A percentile compares a stretch with the other conserved stretches of the same genome.
Conservation (phyloP, 2,329 filamentous ascomycete genomes). For the Aureobasidium sp. region DNA sequence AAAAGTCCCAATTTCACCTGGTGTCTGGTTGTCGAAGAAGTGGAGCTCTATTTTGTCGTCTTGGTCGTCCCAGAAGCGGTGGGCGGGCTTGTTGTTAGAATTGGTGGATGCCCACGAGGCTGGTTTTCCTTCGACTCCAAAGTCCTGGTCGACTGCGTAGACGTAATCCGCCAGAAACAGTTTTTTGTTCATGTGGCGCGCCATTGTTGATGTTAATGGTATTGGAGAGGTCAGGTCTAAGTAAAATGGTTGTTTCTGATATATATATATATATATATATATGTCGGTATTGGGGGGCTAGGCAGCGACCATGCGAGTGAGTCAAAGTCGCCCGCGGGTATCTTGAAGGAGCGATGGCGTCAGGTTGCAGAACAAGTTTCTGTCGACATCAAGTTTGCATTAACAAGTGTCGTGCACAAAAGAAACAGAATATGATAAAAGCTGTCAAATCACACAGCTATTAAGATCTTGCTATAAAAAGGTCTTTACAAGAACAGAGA, state of each 20-base stretch:
- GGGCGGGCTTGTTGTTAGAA: not conserved
- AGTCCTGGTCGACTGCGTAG: not conserved
- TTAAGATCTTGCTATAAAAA: not conserved
- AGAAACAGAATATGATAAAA: not conserved
- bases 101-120: not conserved
- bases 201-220: not conserved
- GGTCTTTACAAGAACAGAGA: not conserved
- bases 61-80: conserved; percentile 1
- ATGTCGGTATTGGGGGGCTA: not conserved
- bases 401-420: too few species aligned
- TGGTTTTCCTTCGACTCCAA: not conserved
- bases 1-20: not conserved
- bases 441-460: not conserved
- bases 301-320: not conserved
- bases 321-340: not conserved
- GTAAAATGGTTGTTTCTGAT: too few species aligned
- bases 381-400: not conserved
- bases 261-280: not conserved
- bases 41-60: not conserved
- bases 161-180: not conserved
- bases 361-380: not conserved
- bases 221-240: too few species aligned
- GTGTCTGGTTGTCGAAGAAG: not conserved
- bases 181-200: not conserved
- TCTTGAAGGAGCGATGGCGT: not conserved